Conservation (phyloP, 2,329 filamentous ascomycete species). For the Hymenoscyphus occultus region DNA sequence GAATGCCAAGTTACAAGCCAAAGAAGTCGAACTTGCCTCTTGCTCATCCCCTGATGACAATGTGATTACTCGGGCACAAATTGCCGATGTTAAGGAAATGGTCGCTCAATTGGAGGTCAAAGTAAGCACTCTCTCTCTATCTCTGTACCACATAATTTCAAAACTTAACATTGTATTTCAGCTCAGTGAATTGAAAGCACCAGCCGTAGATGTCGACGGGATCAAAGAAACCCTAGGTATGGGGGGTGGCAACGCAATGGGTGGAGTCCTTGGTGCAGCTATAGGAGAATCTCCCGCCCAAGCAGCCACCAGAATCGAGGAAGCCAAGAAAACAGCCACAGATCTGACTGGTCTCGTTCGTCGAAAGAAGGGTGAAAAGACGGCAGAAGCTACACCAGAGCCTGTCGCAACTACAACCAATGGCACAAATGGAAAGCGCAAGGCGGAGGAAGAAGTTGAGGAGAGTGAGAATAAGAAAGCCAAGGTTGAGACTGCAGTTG, state of each 20-base stretch:
- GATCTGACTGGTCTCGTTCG: constrained; percentile 70
- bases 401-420: constrained; percentile 22
- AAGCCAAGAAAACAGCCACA: constrained; percentile 70
- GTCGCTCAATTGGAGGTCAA: constrained; percentile 75
- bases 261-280: constrained; percentile 62
- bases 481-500: constrained; percentile 24
- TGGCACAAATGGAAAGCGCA: constrained; percentile 48
- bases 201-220: constrained; percentile 49
- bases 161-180: constrained; percentile 35
- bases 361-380: constrained; percentile 49
- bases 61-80: constrained; percentile 58
- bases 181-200: constrained; percentile 66
- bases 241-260: constrained; percentile 44
- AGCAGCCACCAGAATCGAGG: constrained; percentile 62
- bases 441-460: constrained; percentile 45
- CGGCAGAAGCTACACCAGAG: constrained; percentile 32
- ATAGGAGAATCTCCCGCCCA: constrained; percentile 60
- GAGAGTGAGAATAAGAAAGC: constrained; percentile 35
- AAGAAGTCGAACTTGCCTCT: constrained; percentile 63
- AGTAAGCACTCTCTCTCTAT: constrained; percentile 43
- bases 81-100: constrained; percentile 74
- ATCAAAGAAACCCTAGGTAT: constrained; percentile 51
- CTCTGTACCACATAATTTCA: neutral
- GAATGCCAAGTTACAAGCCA: constrained; percentile 65
- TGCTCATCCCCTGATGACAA: constrained; percentile 65